phyloP scores from a whole-genome alignment of 208 protist genomes.

The Trypanosoma boissoni region DNA sequence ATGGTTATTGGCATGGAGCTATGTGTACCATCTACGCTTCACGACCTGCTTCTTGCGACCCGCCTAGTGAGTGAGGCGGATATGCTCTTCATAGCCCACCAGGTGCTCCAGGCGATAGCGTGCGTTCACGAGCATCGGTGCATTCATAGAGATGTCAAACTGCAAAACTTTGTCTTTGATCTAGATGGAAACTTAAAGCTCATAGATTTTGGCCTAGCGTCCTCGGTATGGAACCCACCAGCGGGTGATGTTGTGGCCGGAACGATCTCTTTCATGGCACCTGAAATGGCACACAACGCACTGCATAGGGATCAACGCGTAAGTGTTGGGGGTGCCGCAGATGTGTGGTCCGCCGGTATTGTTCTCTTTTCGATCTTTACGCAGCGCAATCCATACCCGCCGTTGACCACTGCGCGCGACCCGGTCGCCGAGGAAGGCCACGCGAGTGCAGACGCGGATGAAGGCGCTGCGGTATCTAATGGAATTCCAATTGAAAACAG shows the following conservation, averaged over 20 bases:
- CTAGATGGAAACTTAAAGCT: constrained; percentile 85
- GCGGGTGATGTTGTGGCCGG: constrained; percentile 86
- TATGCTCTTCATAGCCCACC: constrained; percentile 90
- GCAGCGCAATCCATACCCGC: constrained; percentile 79
- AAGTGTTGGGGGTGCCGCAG: constrained; percentile 75
- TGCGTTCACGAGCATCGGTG: constrained; percentile 87
- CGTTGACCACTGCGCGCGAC: neutral
- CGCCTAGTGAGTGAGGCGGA: constrained; percentile 78
- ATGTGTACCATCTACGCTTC: constrained; percentile 82
- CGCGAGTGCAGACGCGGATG: neutral
- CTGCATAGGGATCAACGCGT: constrained; percentile 73
- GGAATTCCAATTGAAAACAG: constrained; percentile 47
- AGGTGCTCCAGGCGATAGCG: constrained; percentile 83
- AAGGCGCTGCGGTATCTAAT: constrained; percentile 2
- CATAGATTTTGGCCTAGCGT: constrained; percentile 91
- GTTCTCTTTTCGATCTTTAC: constrained; percentile 90
- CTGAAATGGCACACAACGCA: constrained; percentile 91
- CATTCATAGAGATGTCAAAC: constrained; percentile 91
- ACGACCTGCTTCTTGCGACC: constrained; percentile 80
- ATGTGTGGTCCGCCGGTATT: constrained; percentile 89
- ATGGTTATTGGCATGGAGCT: constrained; percentile 90
- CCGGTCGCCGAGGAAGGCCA: constrained; percentile 2
- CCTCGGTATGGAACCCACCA: constrained; percentile 59
- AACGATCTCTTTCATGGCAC: constrained; percentile 91
- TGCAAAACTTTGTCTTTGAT: constrained; percentile 92